Evolutionary conservation across 352 stramenopile genomes (phyloP).

Genomic region (Phytophthora tentaculata): DNA sequence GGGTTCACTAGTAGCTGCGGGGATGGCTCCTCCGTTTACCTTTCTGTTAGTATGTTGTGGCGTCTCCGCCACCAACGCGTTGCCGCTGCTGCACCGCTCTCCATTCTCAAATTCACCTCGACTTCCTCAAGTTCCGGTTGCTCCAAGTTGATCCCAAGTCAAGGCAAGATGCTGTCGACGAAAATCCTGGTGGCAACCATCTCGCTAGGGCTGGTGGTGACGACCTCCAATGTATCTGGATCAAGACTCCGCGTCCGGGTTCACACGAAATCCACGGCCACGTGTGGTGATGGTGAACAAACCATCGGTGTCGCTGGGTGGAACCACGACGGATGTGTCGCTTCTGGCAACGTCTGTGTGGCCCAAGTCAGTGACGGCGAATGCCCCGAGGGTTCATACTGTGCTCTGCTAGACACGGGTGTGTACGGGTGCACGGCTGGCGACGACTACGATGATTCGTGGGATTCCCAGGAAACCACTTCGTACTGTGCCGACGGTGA

Average conservation of each 20-base stretch:
- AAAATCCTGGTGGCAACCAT: constrained; percentile 18
- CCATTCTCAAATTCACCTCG: constrained; percentile 33
- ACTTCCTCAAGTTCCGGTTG: constrained; percentile 21
- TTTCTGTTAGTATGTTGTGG: background rate
- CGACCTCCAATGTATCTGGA: constrained; percentile 12
- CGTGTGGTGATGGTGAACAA: constrained; percentile 15
- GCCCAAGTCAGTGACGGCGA: constrained; percentile 27
- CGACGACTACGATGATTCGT: constrained; percentile 9
- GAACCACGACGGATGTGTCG: constrained; percentile 45
- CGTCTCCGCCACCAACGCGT: background rate
- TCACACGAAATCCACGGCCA: constrained; percentile 20
- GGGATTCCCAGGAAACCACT: constrained; percentile 5
- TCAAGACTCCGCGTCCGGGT: constrained; percentile 33
- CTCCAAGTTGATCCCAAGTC: constrained; percentile 10
- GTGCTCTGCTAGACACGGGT: constrained; percentile 25
- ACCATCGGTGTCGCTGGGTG: constrained; percentile 16
- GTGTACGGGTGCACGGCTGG: constrained; percentile 30
- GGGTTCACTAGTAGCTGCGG: constrained; percentile 8
- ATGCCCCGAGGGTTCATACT: constrained; percentile 30
- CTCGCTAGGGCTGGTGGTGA: constrained; percentile 21
- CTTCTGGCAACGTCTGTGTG: constrained; percentile 25
- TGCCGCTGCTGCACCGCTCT: constrained; percentile 17
- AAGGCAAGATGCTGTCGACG: constrained; percentile 24
- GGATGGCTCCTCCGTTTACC: background rate
- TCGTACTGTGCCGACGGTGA: constrained; percentile 10